These are phyloP conservation scores for Pseudonitzschia pungens DNA, from an alignment of 108 stramenopile species.

Conservation along the genomic window DNA sequence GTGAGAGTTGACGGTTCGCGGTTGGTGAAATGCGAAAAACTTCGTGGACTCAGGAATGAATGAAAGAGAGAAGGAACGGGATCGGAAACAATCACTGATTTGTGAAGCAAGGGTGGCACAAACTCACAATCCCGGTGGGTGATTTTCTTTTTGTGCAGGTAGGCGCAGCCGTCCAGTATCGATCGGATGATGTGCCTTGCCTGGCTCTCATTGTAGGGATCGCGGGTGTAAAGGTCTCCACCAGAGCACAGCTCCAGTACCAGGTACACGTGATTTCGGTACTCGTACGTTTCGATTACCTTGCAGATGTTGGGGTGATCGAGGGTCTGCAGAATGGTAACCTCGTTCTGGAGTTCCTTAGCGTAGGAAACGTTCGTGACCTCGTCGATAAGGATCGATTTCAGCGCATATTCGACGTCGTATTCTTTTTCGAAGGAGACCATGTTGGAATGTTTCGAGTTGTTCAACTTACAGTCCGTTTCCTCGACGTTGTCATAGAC, in stretches of 20 bases:
- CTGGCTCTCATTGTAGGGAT: constrained; percentile 79
- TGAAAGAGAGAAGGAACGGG: too few relatives aligned
- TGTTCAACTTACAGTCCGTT: neutral
- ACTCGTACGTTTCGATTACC: constrained; percentile 73
- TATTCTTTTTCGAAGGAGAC: neutral
- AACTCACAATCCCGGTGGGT: constrained; percentile 82
- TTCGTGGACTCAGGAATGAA: too few relatives aligned
- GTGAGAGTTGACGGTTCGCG: too few relatives aligned
- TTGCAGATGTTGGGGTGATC: constrained; percentile 90
- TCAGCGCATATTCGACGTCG: constrained; percentile 52
- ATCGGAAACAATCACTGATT: too few relatives aligned
- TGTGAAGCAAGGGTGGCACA: too few relatives aligned
- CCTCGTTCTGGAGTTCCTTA: constrained; percentile 75
- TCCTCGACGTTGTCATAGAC: neutral
- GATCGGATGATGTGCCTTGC: constrained; percentile 50
- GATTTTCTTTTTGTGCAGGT: constrained; percentile 81
- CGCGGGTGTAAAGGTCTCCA: constrained; percentile 77
- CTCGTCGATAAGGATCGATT: constrained; percentile 64
- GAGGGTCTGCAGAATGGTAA: constrained; percentile 67
- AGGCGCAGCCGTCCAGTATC: constrained; percentile 65
- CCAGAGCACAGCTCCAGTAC: constrained; percentile 66
- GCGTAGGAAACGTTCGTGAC: constrained; percentile 36
- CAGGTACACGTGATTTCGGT: constrained; percentile 36
- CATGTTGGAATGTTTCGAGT: too few relatives aligned
- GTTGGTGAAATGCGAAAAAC: too few relatives aligned